Evolutionary conservation across 2,329 filamentous ascomycete genomes (phyloP).

Genomic region (Alternaria sp.): DNA sequence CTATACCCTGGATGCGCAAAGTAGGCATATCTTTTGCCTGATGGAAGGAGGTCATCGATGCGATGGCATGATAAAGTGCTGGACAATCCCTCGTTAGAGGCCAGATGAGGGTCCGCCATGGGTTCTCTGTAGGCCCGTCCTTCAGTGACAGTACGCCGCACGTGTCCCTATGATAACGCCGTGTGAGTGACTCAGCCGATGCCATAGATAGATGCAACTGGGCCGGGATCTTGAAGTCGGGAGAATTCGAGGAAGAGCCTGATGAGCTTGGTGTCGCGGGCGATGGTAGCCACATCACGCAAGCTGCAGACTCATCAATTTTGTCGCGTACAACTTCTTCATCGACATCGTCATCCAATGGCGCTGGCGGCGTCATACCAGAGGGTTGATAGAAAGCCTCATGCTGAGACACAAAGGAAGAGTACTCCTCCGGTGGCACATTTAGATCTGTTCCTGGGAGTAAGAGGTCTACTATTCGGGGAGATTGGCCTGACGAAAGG

Average conservation of each 20-base stretch:
- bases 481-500: conserved; percentile 55
- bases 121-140: conserved; percentile 72
- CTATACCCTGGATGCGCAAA: conserved; percentile 67
- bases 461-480: conserved; percentile 56
- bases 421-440: conserved; percentile 48
- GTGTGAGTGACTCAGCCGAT: conserved; percentile 66
- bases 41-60: conserved; percentile 73
- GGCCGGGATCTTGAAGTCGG: conserved; percentile 37
- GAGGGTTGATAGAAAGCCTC: conserved; percentile 43
- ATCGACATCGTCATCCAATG: conserved; percentile 54
- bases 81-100: conserved; percentile 68
- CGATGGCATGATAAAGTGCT: conserved; percentile 71
- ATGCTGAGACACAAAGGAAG: conserved; percentile 41
- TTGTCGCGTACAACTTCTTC: conserved; percentile 61
- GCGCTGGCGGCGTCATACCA: conserved; percentile 35
- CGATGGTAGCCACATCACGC: conserved; percentile 49
- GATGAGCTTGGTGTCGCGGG: conserved; percentile 45
- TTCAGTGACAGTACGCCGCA: conserved; percentile 75
- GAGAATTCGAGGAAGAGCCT: conserved; percentile 40
- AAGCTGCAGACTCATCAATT: conserved; percentile 39
- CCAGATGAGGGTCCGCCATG: conserved; percentile 75
- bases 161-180: conserved; percentile 69
- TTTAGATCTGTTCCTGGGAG: conserved; percentile 57
- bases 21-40: conserved; percentile 63
- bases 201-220: conserved; percentile 58